These are phyloP conservation scores for Heimioporus sp. DNA, from an alignment of 768 basidiomycete genomes.

Conservation along the genomic window DNA sequence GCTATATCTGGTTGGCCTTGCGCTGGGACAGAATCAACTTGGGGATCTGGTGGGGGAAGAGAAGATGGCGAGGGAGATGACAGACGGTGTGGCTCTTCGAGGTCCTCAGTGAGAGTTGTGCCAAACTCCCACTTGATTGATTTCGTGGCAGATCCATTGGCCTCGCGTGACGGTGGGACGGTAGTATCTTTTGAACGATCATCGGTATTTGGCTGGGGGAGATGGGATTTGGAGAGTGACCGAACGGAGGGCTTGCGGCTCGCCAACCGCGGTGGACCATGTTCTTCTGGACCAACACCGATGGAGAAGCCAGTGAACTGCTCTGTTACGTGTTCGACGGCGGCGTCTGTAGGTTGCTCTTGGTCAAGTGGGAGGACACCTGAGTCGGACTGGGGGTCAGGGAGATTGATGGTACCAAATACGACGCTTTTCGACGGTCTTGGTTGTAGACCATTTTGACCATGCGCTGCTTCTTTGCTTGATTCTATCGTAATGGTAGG, in stretches of 20 bases:
- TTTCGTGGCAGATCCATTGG: constrained; percentile 10
- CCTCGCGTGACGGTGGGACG: constrained; percentile 1
- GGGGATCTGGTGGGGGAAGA: neutral
- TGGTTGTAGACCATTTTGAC: constrained; percentile 5
- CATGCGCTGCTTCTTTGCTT: neutral
- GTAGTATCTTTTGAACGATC: neutral
- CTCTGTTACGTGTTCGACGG: constrained; percentile 22
- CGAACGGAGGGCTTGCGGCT: constrained; percentile 26
- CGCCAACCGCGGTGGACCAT: constrained; percentile 23
- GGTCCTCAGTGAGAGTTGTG: constrained; percentile 31
- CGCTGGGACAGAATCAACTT: too few relatives aligned
- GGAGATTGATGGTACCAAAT: constrained; percentile 49
- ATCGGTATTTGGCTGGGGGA: neutral
- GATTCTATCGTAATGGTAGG: constrained; percentile 15
- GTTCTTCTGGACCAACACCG: constrained; percentile 41
- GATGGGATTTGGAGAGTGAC: constrained; percentile 12
- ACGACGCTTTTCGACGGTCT: constrained; percentile 35
- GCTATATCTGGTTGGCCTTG: neutral
- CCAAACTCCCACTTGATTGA: constrained; percentile 58
- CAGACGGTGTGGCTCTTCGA: constrained; percentile 2
- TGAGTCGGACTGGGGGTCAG: constrained; percentile 17
- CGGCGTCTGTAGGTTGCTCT: constrained; percentile 9
- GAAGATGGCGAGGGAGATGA: neutral
- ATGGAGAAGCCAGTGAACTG: constrained; percentile 42
- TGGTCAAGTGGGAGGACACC: neutral